Evolutionary conservation across 2,329 filamentous ascomycete genomes (phyloP), one percentile per base, ranked within the genome.

Genomic region (Achaetomium macrosporum): DNA sequence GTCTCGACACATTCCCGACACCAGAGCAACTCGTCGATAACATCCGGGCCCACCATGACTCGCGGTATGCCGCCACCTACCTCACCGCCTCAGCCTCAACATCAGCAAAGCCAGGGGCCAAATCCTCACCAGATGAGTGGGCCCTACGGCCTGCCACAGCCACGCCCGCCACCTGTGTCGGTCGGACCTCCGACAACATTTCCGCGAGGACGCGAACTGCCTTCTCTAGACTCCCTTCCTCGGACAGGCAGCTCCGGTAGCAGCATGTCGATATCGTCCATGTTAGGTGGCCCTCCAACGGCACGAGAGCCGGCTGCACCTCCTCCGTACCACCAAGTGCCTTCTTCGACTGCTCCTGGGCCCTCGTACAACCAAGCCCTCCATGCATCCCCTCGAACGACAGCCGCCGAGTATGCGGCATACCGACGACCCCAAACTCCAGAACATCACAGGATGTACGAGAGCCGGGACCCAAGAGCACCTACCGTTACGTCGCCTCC

Each of bases 361-460:
- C 69, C 76, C 1, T 65, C 69, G 12, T 82, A 75, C 62, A 71
- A 73, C 43, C 65, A 73, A 15, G 64, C 76, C 1, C 65, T 81
- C 2, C 78, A 82, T 55, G 76, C 76, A 2, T 83, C 79, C 13
- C 79, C 79, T 3, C 71, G 76, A 39, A 76, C 76, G 2, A 72
- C 76, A 0, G 72, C 74, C 0, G 69, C 80, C 55, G 84, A 87
- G 16, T 85, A 86, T 56, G 73, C 71, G 47, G 75, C 78, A 5
- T 85, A 79, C 65, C 77, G 84, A 57, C 76, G 85, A 55, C 86
- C 86, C 2, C 83, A 87, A 53, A 90, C 86, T 0, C 87, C 87
- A n/a, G 86, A 90, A 42, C 82, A 84, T 56, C 73, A 77, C 43
- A 76, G 80, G 61, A 71, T 72, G 51, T 81, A 82, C 69, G 74